Evolutionary conservation across 163 green algal genomes (phyloP).

Genomic region (Coccomyxa subellipsoidea): DNA sequence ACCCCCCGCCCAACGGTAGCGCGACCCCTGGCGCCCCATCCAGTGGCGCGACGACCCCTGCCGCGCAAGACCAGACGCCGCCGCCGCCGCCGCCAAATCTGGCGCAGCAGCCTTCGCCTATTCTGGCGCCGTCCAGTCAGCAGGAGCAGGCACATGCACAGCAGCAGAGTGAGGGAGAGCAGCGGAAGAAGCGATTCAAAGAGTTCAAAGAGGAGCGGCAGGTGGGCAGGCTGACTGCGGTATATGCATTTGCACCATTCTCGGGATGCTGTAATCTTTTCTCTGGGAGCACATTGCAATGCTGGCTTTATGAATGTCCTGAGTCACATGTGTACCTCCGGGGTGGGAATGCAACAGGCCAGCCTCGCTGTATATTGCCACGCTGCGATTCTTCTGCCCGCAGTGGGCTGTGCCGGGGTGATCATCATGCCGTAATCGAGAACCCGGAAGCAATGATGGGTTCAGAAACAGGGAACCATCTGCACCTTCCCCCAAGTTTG

Average conservation of each 20-base stretch:
- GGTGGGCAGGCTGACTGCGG: background rate
- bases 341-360: no score
- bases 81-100: background rate
- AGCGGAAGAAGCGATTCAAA: slow-evolving; percentile 22
- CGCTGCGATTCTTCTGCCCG: no score
- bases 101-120: background rate
- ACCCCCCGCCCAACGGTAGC: background rate
- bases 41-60: background rate
- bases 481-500: no score
- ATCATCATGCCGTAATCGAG: no score
- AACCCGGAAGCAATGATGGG: no score
- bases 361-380: no score
- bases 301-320: no score
- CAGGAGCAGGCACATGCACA: background rate
- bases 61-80: background rate
- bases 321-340: no score
- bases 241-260: background rate
- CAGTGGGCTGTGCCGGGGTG: no score
- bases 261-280: background rate
- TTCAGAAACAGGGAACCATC: no score
- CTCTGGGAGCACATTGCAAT: no score
- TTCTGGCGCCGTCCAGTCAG: background rate
- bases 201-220: slow-evolving; percentile 28
- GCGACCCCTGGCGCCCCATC: background rate
- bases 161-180: slow-evolving; percentile 16